These are phyloP conservation scores for Aspergillus cavernicola DNA, from an alignment of 495 filamentous ascomycete genomes.

Conservation along the genomic window DNA sequence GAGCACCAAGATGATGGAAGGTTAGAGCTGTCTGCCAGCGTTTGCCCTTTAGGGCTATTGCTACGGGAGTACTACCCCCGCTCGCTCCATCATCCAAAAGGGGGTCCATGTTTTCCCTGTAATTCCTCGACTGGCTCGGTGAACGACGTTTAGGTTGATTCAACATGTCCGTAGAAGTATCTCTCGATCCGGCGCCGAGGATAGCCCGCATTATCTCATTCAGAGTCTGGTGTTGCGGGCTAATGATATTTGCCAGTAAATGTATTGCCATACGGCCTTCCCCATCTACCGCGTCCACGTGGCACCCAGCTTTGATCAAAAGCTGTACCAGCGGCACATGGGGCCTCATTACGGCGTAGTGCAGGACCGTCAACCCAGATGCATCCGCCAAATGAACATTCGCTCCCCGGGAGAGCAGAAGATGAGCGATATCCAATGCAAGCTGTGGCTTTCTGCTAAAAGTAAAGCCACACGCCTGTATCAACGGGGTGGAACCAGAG, in stretches of 20 bases:
- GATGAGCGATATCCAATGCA: background rate
- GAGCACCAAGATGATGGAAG: too few relatives aligned
- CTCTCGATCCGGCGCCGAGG: background rate
- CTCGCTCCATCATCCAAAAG: too few relatives aligned
- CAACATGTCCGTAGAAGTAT: too few relatives aligned
- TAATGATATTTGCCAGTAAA: background rate
- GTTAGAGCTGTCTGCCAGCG: too few relatives aligned
- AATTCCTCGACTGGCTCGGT: too few relatives aligned
- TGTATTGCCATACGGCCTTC: slow-evolving; percentile 1
- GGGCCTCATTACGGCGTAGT: slow-evolving; percentile 1
- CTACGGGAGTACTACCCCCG: too few relatives aligned
- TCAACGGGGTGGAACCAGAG: background rate
- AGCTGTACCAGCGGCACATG: background rate
- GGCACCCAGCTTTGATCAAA: slow-evolving; percentile 3
- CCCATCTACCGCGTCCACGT: background rate
- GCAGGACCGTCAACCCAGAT: slow-evolving; percentile 4
- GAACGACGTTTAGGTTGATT: too few relatives aligned
- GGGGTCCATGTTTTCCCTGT: too few relatives aligned
- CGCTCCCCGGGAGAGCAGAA: slow-evolving; percentile 6
- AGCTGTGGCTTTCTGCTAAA: background rate
- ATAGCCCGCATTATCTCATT: background rate
- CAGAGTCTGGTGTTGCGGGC: too few relatives aligned
- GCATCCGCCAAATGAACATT: background rate
- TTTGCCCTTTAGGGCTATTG: too few relatives aligned
- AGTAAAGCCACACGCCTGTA: slow-evolving; percentile 6